phyloP scores from a whole-genome alignment of 768 basidiomycete genomes.

The Hygrocybe coccinea region DNA sequence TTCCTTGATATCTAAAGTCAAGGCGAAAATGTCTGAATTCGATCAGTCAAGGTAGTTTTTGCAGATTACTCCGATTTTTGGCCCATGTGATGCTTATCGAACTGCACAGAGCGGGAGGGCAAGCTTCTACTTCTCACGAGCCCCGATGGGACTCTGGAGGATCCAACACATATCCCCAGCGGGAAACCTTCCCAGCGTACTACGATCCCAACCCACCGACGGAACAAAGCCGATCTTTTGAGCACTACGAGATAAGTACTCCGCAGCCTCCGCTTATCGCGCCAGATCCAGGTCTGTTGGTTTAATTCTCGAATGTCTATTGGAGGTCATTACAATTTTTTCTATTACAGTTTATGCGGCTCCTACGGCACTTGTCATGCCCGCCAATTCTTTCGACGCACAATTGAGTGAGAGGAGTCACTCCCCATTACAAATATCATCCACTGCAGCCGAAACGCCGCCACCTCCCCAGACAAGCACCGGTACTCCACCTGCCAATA shows the following conservation, averaged over 20 bases:
- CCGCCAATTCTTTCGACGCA: not conserved
- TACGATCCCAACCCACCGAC: conserved; percentile 1
- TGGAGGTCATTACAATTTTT: too few species aligned
- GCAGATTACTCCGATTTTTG: not conserved
- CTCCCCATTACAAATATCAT: not conserved
- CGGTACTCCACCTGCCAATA: not conserved
- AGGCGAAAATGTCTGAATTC: conserved; percentile 78
- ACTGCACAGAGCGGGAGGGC: not conserved
- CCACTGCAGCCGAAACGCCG: conserved; percentile 1
- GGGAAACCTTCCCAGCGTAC: not conserved
- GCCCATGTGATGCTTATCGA: not conserved
- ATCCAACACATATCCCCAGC: not conserved
- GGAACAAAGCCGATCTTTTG: not conserved
- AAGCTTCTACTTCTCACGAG: not conserved
- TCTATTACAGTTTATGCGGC: not conserved
- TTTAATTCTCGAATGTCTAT: too few species aligned
- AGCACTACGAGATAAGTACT: not conserved
- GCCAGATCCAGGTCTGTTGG: not conserved
- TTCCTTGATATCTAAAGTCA: conserved; percentile 68
- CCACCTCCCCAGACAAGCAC: conserved; percentile 8
- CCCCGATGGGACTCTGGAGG: not conserved
- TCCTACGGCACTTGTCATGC: not conserved
- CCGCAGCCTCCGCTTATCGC: not conserved
- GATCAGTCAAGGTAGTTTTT: conserved; percentile 47
- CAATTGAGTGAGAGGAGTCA: not conserved